A percentile compares a stretch with the other conserved stretches of the same genome.
Conservation (phyloP, 208 protist species). For the Leishmania arabica region DNA sequence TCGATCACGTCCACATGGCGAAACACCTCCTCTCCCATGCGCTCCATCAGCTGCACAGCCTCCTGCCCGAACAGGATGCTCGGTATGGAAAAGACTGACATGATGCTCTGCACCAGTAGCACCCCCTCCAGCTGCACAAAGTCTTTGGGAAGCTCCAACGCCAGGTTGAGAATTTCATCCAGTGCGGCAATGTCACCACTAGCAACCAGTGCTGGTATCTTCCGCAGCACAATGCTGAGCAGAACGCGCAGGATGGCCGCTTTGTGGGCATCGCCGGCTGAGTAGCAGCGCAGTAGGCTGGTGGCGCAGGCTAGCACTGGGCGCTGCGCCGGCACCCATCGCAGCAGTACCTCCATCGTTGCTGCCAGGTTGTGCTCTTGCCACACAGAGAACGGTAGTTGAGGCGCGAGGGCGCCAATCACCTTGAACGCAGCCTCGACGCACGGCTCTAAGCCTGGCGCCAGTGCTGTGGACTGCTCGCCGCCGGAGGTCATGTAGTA, state of each 20-base stretch:
- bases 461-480: slow-evolving; percentile 25
- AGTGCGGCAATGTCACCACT: slow-evolving; percentile 35
- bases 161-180: slow-evolving; percentile 41
- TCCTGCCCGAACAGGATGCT: slow-evolving; percentile 71
- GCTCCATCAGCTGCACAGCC: slow-evolving; percentile 44
- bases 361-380: slow-evolving; percentile 48
- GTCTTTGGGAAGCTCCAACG: slow-evolving; percentile 53
- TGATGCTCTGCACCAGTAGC: slow-evolving; percentile 32
- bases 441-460: slow-evolving; percentile 28
- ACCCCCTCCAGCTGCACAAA: slow-evolving; percentile 37
- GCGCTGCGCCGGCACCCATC: slow-evolving; percentile 51
- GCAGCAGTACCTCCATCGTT: slow-evolving; percentile 56
- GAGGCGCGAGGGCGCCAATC: slow-evolving; percentile 40
- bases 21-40: slow-evolving; percentile 39
- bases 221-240: slow-evolving; percentile 33
- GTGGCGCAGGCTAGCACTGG: slow-evolving; percentile 42
- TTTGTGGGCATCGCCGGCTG: slow-evolving; percentile 17
- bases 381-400: slow-evolving; percentile 44
- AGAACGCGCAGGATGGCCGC: slow-evolving; percentile 29
- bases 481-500: slow-evolving; percentile 59
- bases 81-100: slow-evolving; percentile 52
- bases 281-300: slow-evolving; percentile 41
- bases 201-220: slow-evolving; percentile 22
- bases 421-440: slow-evolving; percentile 43
- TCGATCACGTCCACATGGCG: slow-evolving; percentile 32